Evolutionary conservation across 345 rosid genomes (phyloP).

Genomic region (Citrus inodora): DNA sequence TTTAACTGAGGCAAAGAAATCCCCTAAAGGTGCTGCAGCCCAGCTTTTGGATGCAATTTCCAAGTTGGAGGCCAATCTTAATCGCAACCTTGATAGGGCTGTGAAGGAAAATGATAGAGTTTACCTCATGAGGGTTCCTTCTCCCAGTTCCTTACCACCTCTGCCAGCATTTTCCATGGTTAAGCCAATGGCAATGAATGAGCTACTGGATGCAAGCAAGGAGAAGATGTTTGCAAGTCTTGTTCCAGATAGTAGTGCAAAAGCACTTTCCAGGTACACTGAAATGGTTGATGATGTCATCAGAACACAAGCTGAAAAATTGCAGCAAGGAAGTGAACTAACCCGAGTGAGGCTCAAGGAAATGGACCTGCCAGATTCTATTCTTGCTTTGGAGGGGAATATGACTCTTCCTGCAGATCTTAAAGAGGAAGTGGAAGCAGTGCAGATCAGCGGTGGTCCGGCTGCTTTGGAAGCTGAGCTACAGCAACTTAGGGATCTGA

Average conservation of each 20-base stretch:
- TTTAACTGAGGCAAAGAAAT: constrained; percentile 76
- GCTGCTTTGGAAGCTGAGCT: constrained; percentile 90
- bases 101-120: constrained; percentile 97
- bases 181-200: constrained; percentile 82
- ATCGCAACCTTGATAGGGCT: constrained; percentile 83
- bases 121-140: constrained; percentile 95
- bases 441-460: constrained; percentile 91
- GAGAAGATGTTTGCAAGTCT: constrained; percentile 91
- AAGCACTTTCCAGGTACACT: constrained; percentile 96
- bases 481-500: constrained; percentile 90
- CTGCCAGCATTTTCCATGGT: constrained; percentile 93
- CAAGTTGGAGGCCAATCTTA: constrained; percentile 74
- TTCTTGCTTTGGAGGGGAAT: constrained; percentile 90
- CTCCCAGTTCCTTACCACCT: constrained; percentile 71
- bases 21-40: constrained; percentile 71
- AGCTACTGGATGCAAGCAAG: constrained; percentile 91
- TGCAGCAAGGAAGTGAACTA: constrained; percentile 95
- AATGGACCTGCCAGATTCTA: constrained; percentile 98
- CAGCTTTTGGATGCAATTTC: constrained; percentile 84
- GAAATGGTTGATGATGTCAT: constrained; percentile 97
- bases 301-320: constrained; percentile 89
- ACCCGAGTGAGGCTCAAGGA: constrained; percentile 93
- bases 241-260: constrained; percentile 96
- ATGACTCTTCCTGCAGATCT: constrained; percentile 62
- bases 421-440: constrained; percentile 93